These are phyloP conservation scores for Thraustochytrium striatum DNA, from an alignment of 352 stramenopile genomes.

Conservation along the genomic window DNA sequence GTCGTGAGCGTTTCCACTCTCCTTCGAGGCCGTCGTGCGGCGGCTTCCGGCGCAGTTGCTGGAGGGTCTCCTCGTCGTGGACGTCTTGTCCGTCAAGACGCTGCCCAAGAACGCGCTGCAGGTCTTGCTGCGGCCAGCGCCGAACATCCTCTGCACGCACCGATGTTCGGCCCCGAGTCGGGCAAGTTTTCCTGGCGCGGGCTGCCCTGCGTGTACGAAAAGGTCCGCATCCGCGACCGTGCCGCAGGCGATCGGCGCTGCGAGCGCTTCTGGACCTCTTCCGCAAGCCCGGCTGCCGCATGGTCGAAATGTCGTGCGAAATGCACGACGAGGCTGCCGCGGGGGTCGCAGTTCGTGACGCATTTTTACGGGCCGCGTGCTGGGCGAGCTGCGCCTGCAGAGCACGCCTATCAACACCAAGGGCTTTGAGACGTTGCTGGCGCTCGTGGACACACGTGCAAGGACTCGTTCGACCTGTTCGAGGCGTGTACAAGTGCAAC, in stretches of 20 bases:
- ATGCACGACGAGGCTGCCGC: conserved; percentile 91
- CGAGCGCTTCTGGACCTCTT: conserved; percentile 89
- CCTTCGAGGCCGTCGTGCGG: conserved; percentile 68
- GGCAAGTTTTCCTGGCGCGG: conserved; percentile 88
- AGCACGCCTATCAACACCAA: conserved; percentile 90
- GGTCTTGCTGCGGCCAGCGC: conserved; percentile 73
- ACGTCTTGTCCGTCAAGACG: conserved; percentile 97
- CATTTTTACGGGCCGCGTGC: conserved; percentile 92
- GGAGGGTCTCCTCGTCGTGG: conserved; percentile 84
- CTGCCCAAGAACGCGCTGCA: conserved; percentile 89
- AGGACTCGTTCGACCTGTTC: conserved; percentile 96
- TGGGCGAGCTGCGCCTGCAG: conserved; percentile 76
- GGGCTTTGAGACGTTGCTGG: conserved; percentile 92
- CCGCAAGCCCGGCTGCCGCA: conserved; percentile 90
- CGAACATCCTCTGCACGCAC: conserved; percentile 90
- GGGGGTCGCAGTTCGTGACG: conserved; percentile 96
- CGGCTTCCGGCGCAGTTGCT: conserved; percentile 67
- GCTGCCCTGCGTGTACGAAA: conserved; percentile 93
- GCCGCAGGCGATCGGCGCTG: conserved; percentile 37
- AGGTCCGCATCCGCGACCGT: conserved; percentile 75
- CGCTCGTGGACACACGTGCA: conserved; percentile 91
- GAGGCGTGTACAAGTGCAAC: conserved; percentile 97
- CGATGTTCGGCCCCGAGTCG: conserved; percentile 95
- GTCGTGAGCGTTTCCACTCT: conserved; percentile 78
- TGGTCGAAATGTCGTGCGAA: conserved; percentile 92